A percentile compares a stretch with the other conserved stretches of the same genome.
phyloP scores from a whole-genome alignment of 2,329 filamentous ascomycete genomes.

The Ophiosphaerella korrae region DNA sequence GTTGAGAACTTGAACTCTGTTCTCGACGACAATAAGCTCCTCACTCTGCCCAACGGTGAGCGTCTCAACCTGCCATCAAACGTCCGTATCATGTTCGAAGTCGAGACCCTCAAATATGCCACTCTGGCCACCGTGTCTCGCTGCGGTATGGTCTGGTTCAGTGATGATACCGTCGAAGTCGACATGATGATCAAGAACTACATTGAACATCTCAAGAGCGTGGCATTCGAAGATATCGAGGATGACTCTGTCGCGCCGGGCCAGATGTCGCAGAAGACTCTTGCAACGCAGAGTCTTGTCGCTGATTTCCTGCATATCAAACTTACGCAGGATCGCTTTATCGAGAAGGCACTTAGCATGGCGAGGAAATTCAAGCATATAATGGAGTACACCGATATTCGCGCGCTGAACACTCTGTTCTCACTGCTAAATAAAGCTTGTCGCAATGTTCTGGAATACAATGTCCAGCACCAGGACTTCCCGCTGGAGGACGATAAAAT shows the following conservation, averaged over 20 bases:
- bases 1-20: slow-evolving; percentile 99
- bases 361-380: slow-evolving; percentile 87
- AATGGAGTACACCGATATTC: slow-evolving; percentile 95
- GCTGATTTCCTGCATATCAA: slow-evolving; percentile 79
- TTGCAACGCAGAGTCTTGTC: slow-evolving; percentile 77
- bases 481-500: slow-evolving; percentile 88
- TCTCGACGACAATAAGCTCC: slow-evolving; percentile 96
- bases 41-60: slow-evolving; percentile 96
- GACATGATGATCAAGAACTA: slow-evolving; percentile 94
- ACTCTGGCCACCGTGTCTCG: slow-evolving; percentile 98
- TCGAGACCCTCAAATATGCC: slow-evolving; percentile 95
- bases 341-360: slow-evolving; percentile 75
- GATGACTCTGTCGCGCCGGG: slow-evolving; percentile 77
- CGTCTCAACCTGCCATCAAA: slow-evolving; percentile 92
- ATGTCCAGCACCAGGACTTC: slow-evolving; percentile 91
- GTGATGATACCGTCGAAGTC: slow-evolving; percentile 92
- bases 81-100: slow-evolving; percentile 99
- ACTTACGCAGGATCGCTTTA: slow-evolving; percentile 79
- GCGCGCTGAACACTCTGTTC: slow-evolving; percentile 90
- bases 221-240: slow-evolving; percentile 92
- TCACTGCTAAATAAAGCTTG: slow-evolving; percentile 94
- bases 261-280: slow-evolving; percentile 64
- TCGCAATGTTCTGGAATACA: slow-evolving; percentile 92
- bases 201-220: slow-evolving; percentile 77
- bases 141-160: slow-evolving; percentile 99